phyloP scores from a whole-genome alignment of 148 eudicot species.

The Tetragonia tetragonoides region DNA sequence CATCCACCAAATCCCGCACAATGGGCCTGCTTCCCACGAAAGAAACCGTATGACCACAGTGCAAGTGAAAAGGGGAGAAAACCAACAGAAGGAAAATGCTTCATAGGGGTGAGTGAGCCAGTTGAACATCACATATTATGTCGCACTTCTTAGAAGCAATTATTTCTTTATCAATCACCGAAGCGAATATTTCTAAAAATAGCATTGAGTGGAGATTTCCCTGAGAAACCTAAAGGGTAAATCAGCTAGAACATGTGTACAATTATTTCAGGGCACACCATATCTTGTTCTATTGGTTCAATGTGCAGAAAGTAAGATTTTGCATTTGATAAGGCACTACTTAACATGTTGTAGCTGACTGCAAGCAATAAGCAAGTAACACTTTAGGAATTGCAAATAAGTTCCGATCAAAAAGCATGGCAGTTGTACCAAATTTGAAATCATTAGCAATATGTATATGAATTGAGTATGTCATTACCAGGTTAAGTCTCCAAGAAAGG shows the following conservation, averaged over 20 bases:
- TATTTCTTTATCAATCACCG: too few relatives aligned
- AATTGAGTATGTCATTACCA: conserved; percentile 50
- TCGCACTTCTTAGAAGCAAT: too few relatives aligned
- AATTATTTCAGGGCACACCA: neutral
- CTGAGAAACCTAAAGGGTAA: neutral
- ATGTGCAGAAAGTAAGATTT: neutral
- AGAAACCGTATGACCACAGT: neutral
- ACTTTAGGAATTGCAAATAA: too few relatives aligned
- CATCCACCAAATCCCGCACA: conserved; percentile 88
- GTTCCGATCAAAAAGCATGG: neutral
- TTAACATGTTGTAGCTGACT: neutral
- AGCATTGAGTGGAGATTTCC: neutral
- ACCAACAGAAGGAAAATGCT: too few relatives aligned
- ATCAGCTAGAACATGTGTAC: neutral
- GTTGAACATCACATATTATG: too few relatives aligned
- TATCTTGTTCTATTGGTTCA: neutral
- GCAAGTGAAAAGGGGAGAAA: neutral
- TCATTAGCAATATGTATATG: neutral
- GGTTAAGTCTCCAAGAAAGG: conserved; percentile 83
- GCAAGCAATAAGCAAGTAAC: too few relatives aligned
- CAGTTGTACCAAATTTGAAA: neutral
- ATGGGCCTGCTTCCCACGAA: conserved; percentile 59
- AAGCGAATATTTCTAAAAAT: too few relatives aligned
- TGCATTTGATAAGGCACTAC: neutral
- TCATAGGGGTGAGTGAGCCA: too few relatives aligned